These are phyloP conservation scores for Ceratobasidium papillatum DNA, from an alignment of 1,284 basidiomycete species.

Conservation along the genomic window DNA sequence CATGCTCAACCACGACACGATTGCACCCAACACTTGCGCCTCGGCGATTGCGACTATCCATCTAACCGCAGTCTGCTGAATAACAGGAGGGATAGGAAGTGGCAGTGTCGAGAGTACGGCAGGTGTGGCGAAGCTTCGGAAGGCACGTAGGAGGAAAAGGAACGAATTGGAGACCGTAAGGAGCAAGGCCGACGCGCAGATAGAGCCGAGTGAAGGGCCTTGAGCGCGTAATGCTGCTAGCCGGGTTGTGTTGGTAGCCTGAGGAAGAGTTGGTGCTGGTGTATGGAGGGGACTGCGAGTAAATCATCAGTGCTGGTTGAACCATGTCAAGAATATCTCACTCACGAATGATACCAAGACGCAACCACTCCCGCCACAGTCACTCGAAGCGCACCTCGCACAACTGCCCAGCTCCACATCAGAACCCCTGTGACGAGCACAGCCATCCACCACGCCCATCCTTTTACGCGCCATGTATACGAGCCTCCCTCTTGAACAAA, in stretches of 20 bases:
- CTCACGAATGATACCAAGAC: constrained; percentile 90
- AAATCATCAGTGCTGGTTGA: constrained; percentile 13
- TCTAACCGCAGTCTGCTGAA: constrained; percentile 56
- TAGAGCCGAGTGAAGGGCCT: constrained; percentile 81
- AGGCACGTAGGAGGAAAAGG: constrained; percentile 58
- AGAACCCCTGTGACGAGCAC: constrained; percentile 72
- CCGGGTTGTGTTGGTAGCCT: constrained; percentile 74
- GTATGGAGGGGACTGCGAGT: constrained; percentile 58
- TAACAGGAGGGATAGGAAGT: constrained; percentile 54
- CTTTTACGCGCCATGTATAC: constrained; percentile 75
- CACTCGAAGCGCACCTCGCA: constrained; percentile 81
- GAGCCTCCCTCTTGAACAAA: constrained; percentile 55
- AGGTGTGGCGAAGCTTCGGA: constrained; percentile 55
- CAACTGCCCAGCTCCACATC: constrained; percentile 92
- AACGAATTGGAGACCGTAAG: constrained; percentile 73
- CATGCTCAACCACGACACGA: constrained; percentile 49
- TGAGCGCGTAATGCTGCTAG: constrained; percentile 81
- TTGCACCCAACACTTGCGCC: constrained; percentile 71
- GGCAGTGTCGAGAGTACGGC: constrained; percentile 60
- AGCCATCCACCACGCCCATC: constrained; percentile 88
- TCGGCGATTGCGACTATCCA: constrained; percentile 48
- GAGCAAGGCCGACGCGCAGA: constrained; percentile 78
- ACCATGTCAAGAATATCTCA: constrained; percentile 41
- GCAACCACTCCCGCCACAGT: constrained; percentile 86
- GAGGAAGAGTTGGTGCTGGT: constrained; percentile 58